Evolutionary conservation across 768 basidiomycete genomes (phyloP).

Genomic region (Suillus paluster): DNA sequence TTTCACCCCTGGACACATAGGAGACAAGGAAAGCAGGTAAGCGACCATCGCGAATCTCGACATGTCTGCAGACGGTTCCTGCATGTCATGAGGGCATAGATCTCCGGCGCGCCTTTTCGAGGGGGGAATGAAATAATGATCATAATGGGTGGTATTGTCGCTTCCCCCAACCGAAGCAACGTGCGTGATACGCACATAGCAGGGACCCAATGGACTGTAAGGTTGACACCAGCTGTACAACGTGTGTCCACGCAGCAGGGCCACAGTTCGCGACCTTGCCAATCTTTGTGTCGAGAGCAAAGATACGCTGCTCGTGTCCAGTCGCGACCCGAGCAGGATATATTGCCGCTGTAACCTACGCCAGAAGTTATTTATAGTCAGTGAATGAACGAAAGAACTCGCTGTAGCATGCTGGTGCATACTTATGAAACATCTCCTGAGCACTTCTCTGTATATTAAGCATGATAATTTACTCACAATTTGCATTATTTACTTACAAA

Average conservation of each 20-base stretch:
- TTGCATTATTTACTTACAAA: too few relatives aligned
- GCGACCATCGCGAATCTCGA: background rate
- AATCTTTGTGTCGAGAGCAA: background rate
- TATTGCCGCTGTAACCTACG: background rate
- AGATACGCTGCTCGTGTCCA: background rate
- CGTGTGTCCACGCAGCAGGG: background rate
- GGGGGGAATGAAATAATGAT: background rate
- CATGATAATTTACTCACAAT: too few relatives aligned
- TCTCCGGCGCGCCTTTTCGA: background rate
- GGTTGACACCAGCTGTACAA: background rate
- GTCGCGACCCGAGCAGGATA: slow-evolving; percentile 4
- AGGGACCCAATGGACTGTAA: background rate
- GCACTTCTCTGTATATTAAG: too few relatives aligned
- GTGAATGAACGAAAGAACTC: background rate
- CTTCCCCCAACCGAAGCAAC: background rate
- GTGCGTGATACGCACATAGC: slow-evolving; percentile 1
- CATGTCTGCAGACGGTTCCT: background rate
- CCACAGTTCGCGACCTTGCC: slow-evolving; percentile 4
- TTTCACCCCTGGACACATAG: background rate
- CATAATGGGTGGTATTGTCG: background rate
- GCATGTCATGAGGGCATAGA: background rate
- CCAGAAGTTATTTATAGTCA: background rate
- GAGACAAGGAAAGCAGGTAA: background rate
- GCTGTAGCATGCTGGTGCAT: too few relatives aligned
- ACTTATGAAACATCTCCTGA: too few relatives aligned